phyloP scores from a whole-genome alignment of 2,329 filamentous ascomycete genomes.

The Clarireedia sp. region DNA sequence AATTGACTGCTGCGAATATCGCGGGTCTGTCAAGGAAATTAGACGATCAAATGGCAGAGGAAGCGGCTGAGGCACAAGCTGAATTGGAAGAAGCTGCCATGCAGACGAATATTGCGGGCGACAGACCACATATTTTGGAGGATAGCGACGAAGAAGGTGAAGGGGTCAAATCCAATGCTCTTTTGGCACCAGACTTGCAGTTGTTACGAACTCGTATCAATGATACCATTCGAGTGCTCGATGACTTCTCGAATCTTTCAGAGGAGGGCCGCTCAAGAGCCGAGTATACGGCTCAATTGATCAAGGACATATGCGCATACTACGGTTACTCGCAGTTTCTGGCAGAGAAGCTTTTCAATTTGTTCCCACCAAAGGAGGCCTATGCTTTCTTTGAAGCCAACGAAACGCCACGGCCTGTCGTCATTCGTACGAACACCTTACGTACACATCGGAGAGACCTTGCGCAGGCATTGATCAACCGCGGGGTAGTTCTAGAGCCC shows the following conservation, averaged over 20 bases:
- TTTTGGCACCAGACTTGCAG: slow-evolving; percentile 83
- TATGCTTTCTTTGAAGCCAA: slow-evolving; percentile 99
- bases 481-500: slow-evolving; percentile 90
- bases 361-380: slow-evolving; percentile 88
- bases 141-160: slow-evolving; percentile 54
- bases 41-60: slow-evolving; percentile 66
- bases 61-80: slow-evolving; percentile 74
- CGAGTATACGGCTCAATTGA: slow-evolving; percentile 78
- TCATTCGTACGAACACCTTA: slow-evolving; percentile 94
- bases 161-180: slow-evolving; percentile 49
- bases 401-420: slow-evolving; percentile 85
- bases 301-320: slow-evolving; percentile 91
- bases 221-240: slow-evolving; percentile 84
- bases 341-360: slow-evolving; percentile 89
- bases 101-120: slow-evolving; percentile 87
- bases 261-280: slow-evolving; percentile 74
- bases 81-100: slow-evolving; percentile 79
- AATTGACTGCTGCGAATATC: slow-evolving; percentile 91
- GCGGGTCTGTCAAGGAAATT: slow-evolving; percentile 81
- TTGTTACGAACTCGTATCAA: slow-evolving; percentile 82
- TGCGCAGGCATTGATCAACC: slow-evolving; percentile 88
- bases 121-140: slow-evolving; percentile 58
- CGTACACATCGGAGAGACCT: slow-evolving; percentile 70
- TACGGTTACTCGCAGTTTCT: slow-evolving; percentile 93
- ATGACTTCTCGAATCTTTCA: slow-evolving; percentile 75